These are phyloP conservation scores for Rachicladosporium sp. DNA, from an alignment of 2,329 filamentous ascomycete genomes.

Conservation along the genomic window DNA sequence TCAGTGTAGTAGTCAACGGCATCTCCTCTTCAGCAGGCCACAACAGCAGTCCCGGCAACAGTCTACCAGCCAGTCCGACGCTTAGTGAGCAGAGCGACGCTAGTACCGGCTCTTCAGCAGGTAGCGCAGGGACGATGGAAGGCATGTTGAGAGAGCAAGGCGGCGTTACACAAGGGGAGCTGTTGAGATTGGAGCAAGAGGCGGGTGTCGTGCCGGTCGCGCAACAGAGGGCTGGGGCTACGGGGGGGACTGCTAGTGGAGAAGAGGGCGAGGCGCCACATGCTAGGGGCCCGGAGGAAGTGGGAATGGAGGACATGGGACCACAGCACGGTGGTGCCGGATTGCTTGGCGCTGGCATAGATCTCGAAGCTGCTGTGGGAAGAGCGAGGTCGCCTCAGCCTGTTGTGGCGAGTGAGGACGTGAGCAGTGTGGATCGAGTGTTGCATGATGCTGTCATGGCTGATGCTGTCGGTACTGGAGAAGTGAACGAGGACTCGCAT, in stretches of 20 bases:
- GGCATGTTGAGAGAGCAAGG: slow-evolving; percentile 27
- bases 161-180: slow-evolving; percentile 69
- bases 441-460: slow-evolving; percentile 8
- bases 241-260: slow-evolving; percentile 12
- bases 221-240: slow-evolving; percentile 28
- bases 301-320: slow-evolving; percentile 79
- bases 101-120: slow-evolving; percentile 23
- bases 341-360: slow-evolving; percentile 13
- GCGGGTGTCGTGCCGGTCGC: slow-evolving; percentile 63
- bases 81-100: slow-evolving; percentile 23
- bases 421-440: slow-evolving; percentile 7
- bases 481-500: slow-evolving; percentile 11
- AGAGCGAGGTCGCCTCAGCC: slow-evolving; percentile 16
- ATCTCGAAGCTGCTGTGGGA: slow-evolving; percentile 31
- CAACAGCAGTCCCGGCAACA: slow-evolving; percentile 8
- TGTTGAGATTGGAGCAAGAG: slow-evolving; percentile 75
- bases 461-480: slow-evolving; percentile 9
- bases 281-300: slow-evolving; percentile 69
- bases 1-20: slow-evolving; percentile 63
- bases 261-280: slow-evolving; percentile 44
- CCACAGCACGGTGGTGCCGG: slow-evolving; percentile 43
- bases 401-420: too few relatives aligned
- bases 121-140: slow-evolving; percentile 20
- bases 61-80: slow-evolving; percentile 17
- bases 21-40: slow-evolving; percentile 18